Evolutionary conservation across 495 filamentous ascomycete genomes (phyloP), one percentile per base, ranked within the genome.

Genomic region (Glarea lozoyensis): DNA sequence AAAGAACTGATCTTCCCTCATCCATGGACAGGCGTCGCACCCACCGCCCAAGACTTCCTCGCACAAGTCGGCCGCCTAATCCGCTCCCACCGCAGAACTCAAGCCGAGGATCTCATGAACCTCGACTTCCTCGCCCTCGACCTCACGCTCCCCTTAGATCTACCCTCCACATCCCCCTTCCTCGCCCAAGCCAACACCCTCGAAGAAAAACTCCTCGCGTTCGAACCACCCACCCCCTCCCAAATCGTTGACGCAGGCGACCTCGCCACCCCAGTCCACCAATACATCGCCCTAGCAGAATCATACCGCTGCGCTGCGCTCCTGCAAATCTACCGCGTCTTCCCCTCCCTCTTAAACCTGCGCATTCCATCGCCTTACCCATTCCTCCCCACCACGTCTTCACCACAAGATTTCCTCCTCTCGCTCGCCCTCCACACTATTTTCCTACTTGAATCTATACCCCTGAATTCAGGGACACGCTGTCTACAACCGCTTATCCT

Each of bases 21-120:
- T 45, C 74, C 74, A 2, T 78, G 74, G 74, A 78, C 74, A 0
- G 74, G 74, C 2, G 70, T 78, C 10, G 70, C 72, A 1, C 69
- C 70, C 10, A 68, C 69, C 22, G 69, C 68, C 0, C 71, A 75
- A 35, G 68, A 67, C 40, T 62, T 70, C 9, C 68, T 78, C 24
- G 67, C 73, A 32, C 67, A 78, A 51, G 70, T 75, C 1, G 73
- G 73, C 6, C 58, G 69, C 11, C 59, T 78, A 5, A 63, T 78
- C 19, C 65, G 70, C 15, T 58, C 59, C 18, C 68, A 78, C 45
- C 59, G 74, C 10, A 68, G 64, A 52, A 60, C 60, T 20, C 59
- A 64, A 11, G 59, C 29, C 21, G 54, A 16, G 43, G 60, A 42
- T 41, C 42, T 11, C 65, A 64, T 46, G 63, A 63, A 37, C 2